Evolutionary conservation across 2,329 filamentous ascomycete genomes (phyloP), one percentile per base, ranked within the genome.

Genomic region (Akanthomyces dipterigenus): DNA sequence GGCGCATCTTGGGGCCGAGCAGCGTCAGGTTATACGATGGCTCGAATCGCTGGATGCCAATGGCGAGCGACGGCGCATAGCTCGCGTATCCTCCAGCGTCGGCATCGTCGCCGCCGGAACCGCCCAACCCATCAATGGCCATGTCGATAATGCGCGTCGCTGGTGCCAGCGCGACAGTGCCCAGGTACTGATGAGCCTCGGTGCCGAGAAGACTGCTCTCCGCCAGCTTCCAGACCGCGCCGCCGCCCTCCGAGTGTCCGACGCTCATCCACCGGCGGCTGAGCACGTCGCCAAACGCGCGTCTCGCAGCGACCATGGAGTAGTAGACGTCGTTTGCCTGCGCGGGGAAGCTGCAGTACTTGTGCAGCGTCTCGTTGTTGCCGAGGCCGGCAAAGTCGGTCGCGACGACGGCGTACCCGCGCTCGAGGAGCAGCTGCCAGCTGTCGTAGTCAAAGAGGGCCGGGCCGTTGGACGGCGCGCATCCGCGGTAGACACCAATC

Each of bases 341-440:
- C 7, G 61, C 61, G 1, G 55, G 51, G 5, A 62, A 61, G 45
- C 57, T 64, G 50, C 48, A 46, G 45, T 65, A 67, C 53, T 66
- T 66, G 61, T 65, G 63, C 16, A 38, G 1, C 1, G 65, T 66
- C 18, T 57, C 51, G 58, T 67, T 65, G 58, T 66, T 67, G 3
- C 66, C 66, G 12, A 67, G 57, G 14, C 66, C 66, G 12, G 64
- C 63, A 46, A 63, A 68, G 42, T 68, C 67, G 3, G 67, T 66
- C 7, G 65, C 67, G 9, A 68, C 46, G n/a, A 66, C 59, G 1
- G 64, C 65, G 31, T 65, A 65, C 7, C 64, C 65, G 3, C 57
- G 46, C 18, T 53, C 22, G 2, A 65, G 20, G 3, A 63, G 54
- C 12, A 38, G 40, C 24, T 60, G 50, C 65, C 65, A 66, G 22